Evolutionary conservation across 202 grass and related monocot genomes (phyloP).

Genomic region (Carex arenaria): DNA sequence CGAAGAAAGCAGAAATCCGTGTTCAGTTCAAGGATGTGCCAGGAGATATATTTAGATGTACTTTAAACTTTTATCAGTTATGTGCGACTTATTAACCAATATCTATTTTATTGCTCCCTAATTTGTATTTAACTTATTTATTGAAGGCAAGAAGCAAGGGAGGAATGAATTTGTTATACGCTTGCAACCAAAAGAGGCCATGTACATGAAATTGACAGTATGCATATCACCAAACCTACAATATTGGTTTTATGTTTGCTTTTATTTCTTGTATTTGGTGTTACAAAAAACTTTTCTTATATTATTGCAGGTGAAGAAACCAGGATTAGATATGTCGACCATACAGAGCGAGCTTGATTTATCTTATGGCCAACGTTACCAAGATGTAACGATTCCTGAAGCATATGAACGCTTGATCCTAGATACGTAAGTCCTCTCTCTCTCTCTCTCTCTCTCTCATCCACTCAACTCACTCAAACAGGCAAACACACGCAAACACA

Average conservation of each 20-base stretch:
- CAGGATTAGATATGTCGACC: slow-evolving; percentile 97
- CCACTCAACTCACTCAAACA: neutral
- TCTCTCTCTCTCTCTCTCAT: slow-evolving; percentile 1
- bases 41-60: slow-evolving; percentile 99
- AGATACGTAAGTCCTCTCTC: slow-evolving; percentile 55
- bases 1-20: slow-evolving; percentile 95
- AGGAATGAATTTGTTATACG: slow-evolving; percentile 99
- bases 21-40: slow-evolving; percentile 99
- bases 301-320: slow-evolving; percentile 92
- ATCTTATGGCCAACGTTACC: slow-evolving; percentile 94
- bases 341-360: slow-evolving; percentile 99
- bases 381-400: slow-evolving; percentile 87
- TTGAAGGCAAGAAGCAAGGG: slow-evolving; percentile 90
- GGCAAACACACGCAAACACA: neutral
- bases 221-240: slow-evolving; percentile 28
- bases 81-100: neutral
- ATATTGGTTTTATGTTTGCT: neutral
- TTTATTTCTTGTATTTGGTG: neutral
- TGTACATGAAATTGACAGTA: slow-evolving; percentile 99
- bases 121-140: slow-evolving; percentile 19
- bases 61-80: neutral
- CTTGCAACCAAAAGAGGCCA: slow-evolving; percentile 92
- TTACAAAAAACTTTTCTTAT: slow-evolving; percentile 8
- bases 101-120: slow-evolving; percentile 20
- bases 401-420: slow-evolving; percentile 96